A percentile compares a stretch with the other conserved stretches of the same genome.
phyloP scores from a whole-genome alignment of 768 basidiomycete species.

The Suillus brevipes region DNA sequence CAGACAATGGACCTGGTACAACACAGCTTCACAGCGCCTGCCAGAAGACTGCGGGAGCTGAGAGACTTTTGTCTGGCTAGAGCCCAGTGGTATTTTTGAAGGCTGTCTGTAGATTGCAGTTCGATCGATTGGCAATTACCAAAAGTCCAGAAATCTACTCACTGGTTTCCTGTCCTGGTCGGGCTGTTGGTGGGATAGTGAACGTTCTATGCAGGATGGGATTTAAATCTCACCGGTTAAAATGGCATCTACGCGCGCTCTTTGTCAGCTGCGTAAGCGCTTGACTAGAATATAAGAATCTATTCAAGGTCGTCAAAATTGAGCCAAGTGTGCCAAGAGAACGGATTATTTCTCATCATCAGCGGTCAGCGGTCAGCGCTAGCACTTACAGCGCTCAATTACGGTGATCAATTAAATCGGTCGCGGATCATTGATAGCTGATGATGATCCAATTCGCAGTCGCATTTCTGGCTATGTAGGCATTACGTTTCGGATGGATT shows the following conservation, averaged over 20 bases:
- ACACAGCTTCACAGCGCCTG: not conserved
- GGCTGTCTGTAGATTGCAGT: not conserved
- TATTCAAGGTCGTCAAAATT: not conserved
- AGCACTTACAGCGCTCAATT: not conserved
- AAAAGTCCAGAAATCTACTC: not conserved
- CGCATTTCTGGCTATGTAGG: not conserved
- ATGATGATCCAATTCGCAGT: not conserved
- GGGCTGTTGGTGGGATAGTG: not conserved
- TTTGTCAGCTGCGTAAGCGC: conserved; percentile 1
- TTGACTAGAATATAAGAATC: not conserved
- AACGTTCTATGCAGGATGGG: not conserved
- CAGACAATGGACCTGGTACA: not conserved
- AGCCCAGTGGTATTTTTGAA: not conserved
- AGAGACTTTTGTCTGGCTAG: not conserved
- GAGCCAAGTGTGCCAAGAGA: not conserved
- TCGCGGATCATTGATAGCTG: not conserved
- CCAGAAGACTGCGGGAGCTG: not conserved
- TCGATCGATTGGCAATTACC: not conserved
- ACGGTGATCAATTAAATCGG: not conserved
- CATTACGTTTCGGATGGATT: not conserved
- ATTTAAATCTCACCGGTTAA: not conserved
- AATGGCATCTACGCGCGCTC: not conserved
- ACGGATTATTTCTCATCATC: conserved; percentile 2
- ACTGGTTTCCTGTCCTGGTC: not conserved
- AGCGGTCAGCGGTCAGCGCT: not conserved